Conservation (phyloP, 2,329 filamentous ascomycete genomes). For the Neoscytalidium dimidiatum region DNA sequence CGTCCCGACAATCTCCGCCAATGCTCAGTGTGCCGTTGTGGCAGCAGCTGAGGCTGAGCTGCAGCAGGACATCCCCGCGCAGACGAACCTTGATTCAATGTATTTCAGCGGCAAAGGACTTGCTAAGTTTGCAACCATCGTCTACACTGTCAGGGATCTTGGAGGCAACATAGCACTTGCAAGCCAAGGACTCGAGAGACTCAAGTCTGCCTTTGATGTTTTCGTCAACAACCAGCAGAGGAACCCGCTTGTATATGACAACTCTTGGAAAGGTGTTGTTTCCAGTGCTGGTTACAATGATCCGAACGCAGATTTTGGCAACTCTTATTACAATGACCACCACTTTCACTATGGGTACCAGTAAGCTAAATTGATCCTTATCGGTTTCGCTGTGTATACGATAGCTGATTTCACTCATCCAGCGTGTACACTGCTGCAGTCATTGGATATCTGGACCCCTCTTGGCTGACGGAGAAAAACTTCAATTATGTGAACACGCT, state of each 20-base stretch:
- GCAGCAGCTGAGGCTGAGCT: constrained; percentile 70
- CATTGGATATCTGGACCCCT: constrained; percentile 76
- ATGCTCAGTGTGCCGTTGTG: constrained; percentile 61
- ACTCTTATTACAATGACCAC: constrained; percentile 76
- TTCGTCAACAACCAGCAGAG: constrained; percentile 51
- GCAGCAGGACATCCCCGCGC: constrained; percentile 70
- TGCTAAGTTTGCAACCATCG: constrained; percentile 48
- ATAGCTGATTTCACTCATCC: neutral
- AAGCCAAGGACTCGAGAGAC: constrained; percentile 52
- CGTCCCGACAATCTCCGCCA: constrained; percentile 44
- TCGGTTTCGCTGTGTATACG: neutral
- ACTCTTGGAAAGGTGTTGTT: constrained; percentile 77
- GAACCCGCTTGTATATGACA: constrained; percentile 60
- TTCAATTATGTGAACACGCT: constrained; percentile 80
- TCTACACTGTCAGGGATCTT: constrained; percentile 55
- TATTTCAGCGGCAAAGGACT: constrained; percentile 45
- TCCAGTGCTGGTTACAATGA: constrained; percentile 77
- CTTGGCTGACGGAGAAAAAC: constrained; percentile 71
- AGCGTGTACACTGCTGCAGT: constrained; percentile 71
- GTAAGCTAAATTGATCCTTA: neutral
- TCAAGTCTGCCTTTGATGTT: constrained; percentile 51
- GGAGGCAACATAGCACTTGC: constrained; percentile 59
- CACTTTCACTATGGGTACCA: constrained; percentile 65
- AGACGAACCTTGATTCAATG: constrained; percentile 84
- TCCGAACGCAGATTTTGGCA: constrained; percentile 81